Percentiles rank a stretch among this genome's conserved stretches.
Evolutionary conservation across 331 rosid genomes (phyloP).

Genomic region (Spiraea crenata): DNA sequence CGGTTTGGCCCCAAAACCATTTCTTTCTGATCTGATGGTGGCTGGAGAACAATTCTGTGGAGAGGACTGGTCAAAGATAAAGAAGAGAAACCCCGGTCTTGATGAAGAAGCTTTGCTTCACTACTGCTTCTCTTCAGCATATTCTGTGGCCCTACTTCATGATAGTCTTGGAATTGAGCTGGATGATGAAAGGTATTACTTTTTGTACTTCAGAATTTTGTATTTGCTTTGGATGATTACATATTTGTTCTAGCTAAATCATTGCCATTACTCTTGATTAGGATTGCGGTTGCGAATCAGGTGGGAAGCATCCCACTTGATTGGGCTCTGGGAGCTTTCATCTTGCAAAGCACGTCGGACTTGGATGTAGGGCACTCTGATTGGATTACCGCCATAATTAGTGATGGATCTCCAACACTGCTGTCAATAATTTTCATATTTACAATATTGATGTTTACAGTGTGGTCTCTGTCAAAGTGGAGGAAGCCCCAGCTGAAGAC

Average conservation of each 20-base stretch:
- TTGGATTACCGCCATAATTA: conserved; percentile 52
- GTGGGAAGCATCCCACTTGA: conserved; percentile 80
- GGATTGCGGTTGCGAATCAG: conserved; percentile 74
- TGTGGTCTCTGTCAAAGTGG: conserved; percentile 85
- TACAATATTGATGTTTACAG: conserved; percentile 59
- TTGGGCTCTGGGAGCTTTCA: conserved; percentile 99
- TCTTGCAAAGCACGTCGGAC: conserved; percentile 68
- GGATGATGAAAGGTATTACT: conserved; percentile 78
- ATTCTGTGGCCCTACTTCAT: conserved; percentile 86
- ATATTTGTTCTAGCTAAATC: conserved; percentile 8
- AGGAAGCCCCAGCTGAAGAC: conserved; percentile 89
- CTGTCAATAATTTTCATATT: conserved; percentile 54
- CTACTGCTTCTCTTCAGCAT: conserved; percentile 96
- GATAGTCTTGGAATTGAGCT: conserved; percentile 84
- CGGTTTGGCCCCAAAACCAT: conserved; percentile 57
- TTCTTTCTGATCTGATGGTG: conserved; percentile 66
- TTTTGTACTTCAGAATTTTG: conserved; percentile 3
- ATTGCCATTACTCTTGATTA: conserved; percentile 38
- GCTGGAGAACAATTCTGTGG: conserved; percentile 90
- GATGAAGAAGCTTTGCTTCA: conserved; percentile 72
- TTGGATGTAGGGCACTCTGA: conserved; percentile 41
- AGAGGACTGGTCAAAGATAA: conserved; percentile 73
- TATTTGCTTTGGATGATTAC: neutral
- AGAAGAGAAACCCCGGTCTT: conserved; percentile 43
- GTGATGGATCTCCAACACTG: conserved; percentile 54